These are phyloP conservation scores for Fraxinus xanthoxyloides DNA, from an alignment of 305 asterid species.

Conservation along the genomic window DNA sequence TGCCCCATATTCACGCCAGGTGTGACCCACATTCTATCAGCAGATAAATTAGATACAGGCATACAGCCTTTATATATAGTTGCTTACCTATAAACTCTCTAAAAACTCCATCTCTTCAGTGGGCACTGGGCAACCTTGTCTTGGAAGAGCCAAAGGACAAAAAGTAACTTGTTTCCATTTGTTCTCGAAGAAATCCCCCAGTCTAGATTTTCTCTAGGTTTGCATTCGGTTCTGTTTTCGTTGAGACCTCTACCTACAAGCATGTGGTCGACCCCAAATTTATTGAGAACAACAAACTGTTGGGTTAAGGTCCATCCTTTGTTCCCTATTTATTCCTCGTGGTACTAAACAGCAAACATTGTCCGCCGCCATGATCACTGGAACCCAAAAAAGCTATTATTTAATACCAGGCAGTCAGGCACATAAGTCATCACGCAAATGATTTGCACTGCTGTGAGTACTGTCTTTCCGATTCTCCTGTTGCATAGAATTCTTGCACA, in stretches of 20 bases:
- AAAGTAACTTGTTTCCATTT: slow-evolving; percentile 21
- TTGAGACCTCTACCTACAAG: background rate
- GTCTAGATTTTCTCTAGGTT: slow-evolving; percentile 10
- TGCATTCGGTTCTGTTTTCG: slow-evolving; percentile 21
- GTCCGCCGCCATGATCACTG: slow-evolving; percentile 31
- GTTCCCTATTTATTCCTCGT: slow-evolving; percentile 17
- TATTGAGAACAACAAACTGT: slow-evolving; percentile 2
- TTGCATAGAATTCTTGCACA: slow-evolving; percentile 8
- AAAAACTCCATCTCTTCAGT: slow-evolving; percentile 37
- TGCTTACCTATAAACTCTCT: slow-evolving; percentile 39
- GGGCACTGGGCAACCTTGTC: slow-evolving; percentile 31
- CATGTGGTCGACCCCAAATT: background rate
- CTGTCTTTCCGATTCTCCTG: slow-evolving; percentile 23
- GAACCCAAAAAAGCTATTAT: slow-evolving; percentile 28
- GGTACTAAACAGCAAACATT: slow-evolving; percentile 19
- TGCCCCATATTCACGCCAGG: slow-evolving; percentile 61
- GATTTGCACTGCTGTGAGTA: slow-evolving; percentile 44
- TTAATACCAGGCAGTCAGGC: slow-evolving; percentile 35
- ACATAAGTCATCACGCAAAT: slow-evolving; percentile 35
- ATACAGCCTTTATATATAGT: slow-evolving; percentile 32
- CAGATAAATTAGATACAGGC: slow-evolving; percentile 27
- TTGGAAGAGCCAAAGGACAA: slow-evolving; percentile 31
- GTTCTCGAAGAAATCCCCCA: slow-evolving; percentile 26
- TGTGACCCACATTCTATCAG: slow-evolving; percentile 48
- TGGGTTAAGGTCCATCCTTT: slow-evolving; percentile 33